These are phyloP conservation scores for Tricholoma bakamatsutake DNA, from an alignment of 768 basidiomycete genomes.

Conservation along the genomic window DNA sequence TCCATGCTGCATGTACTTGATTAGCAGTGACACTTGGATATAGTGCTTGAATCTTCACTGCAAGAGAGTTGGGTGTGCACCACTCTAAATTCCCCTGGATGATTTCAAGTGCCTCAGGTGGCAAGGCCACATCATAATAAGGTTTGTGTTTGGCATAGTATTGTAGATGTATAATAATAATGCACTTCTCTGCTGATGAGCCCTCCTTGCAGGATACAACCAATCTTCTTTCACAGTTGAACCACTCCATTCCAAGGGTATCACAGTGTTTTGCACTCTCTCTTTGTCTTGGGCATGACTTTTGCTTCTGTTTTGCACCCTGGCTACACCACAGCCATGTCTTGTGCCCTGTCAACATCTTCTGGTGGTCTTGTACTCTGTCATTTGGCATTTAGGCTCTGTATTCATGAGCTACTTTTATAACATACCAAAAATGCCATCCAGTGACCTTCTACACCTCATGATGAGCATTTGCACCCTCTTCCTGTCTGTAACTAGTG, in stretches of 20 bases:
- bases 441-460: too few species aligned
- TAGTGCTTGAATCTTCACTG: neutral
- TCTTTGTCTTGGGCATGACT: neutral
- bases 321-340: neutral
- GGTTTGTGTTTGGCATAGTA: neutral
- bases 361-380: too few species aligned
- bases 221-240: neutral
- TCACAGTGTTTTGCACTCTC: neutral
- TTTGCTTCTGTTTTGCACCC: neutral
- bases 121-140: neutral
- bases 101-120: neutral
- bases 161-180: neutral
- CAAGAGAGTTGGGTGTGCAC: neutral
- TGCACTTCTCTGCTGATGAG: neutral
- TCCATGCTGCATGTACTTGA: conserved; percentile 24
- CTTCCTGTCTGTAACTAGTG: too few species aligned
- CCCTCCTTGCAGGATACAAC: neutral
- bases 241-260: neutral
- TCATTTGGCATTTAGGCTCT: too few species aligned
- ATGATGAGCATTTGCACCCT: too few species aligned
- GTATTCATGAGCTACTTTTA: too few species aligned
- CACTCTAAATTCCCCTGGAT: neutral
- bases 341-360: neutral
- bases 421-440: too few species aligned
- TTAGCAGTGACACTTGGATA: conserved; percentile 6